These are phyloP conservation scores for Fusarium irregulare DNA, from an alignment of 2,329 filamentous ascomycete species.

Conservation along the genomic window DNA sequence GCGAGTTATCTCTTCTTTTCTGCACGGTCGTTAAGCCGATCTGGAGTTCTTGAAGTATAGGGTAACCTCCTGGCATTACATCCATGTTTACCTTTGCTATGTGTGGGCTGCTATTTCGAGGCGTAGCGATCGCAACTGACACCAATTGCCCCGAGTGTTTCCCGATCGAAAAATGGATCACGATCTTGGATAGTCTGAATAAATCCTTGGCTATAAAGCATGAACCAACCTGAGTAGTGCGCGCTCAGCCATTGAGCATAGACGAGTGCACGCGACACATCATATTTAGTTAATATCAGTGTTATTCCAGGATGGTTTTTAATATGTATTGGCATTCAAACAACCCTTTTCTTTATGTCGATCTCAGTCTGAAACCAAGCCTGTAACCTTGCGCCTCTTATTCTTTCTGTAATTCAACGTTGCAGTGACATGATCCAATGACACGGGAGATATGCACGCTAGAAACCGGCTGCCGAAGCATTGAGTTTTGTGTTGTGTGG, in stretches of 20 bases:
- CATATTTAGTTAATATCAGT: not conserved
- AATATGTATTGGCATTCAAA: not conserved
- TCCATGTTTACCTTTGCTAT: not conserved
- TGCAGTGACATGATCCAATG: constrained; percentile 10
- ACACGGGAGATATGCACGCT: not conserved
- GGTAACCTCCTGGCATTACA: not conserved
- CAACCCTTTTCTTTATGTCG: not conserved
- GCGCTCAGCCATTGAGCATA: not conserved
- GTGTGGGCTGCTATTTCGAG: not conserved
- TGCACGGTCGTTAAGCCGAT: not conserved
- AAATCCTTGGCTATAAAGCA: not conserved
- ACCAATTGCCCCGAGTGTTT: constrained; percentile 1
- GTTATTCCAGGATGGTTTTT: not conserved
- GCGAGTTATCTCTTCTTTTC: no score
- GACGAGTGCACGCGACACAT: constrained; percentile 9
- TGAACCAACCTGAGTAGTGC: not conserved
- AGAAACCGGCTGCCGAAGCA: constrained; percentile 9
- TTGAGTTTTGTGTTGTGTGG: constrained; percentile 10
- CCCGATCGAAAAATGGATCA: not conserved
- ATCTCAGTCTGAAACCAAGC: constrained; percentile 11
- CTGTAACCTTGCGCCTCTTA: constrained; percentile 5
- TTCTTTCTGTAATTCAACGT: constrained; percentile 2
- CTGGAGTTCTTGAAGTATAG: not conserved
- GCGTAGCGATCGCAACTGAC: not conserved
- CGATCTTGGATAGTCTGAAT: not conserved